Evolutionary conservation across 2,329 filamentous ascomycete genomes (phyloP), one percentile per base, ranked within the genome.

Genomic region (Penicillium sp.): DNA sequence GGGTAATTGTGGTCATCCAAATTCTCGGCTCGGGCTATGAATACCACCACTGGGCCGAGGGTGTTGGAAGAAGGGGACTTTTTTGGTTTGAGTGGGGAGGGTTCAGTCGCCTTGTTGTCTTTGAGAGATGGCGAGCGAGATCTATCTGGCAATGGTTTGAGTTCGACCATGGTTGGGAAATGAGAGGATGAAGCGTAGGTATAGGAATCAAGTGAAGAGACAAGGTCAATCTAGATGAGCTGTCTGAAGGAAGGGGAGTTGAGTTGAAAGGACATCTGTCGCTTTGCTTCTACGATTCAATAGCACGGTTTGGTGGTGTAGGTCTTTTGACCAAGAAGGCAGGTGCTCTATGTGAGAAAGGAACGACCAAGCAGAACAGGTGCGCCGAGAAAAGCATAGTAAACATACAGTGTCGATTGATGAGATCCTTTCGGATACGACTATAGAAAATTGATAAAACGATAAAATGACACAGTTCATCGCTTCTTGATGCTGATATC

Each of bases 401-500:
- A 34, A 48, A 48, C 44, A 48, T 53, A 53, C 49, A 53, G 46
- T 40, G 16, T 54, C 34, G 39, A 53, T 53, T 53, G 51, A n/a
- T 18, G 45, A 40, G 7, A 43, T 27, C 40, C n/a, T 19, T 2
- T 47, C 32, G 27, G 40, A 55, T 13, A 47, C 40, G 42, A 52
- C 48, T 59, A 62, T 59, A 58, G 43, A 55, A 56, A 60, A 53
- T 44, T 52, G 19, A 60, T 18, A 57, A 52, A 56, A 60, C 58
- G 44, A 56, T 52, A 62, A 57, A 59, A 32, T 55, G 51, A 53
- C 23, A 8, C 36, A 29, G 38, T 66, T 65, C 66, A 80, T 68
- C 79, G 79, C 72, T 79, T 82, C 60, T 81, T 85, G 74, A 97
- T 95, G 70, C 89, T 91, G 42, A 92, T 83, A 70, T 96, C 87